Conservation (phyloP, 306 rosid species). For the Gastrolobium bilobum region DNA sequence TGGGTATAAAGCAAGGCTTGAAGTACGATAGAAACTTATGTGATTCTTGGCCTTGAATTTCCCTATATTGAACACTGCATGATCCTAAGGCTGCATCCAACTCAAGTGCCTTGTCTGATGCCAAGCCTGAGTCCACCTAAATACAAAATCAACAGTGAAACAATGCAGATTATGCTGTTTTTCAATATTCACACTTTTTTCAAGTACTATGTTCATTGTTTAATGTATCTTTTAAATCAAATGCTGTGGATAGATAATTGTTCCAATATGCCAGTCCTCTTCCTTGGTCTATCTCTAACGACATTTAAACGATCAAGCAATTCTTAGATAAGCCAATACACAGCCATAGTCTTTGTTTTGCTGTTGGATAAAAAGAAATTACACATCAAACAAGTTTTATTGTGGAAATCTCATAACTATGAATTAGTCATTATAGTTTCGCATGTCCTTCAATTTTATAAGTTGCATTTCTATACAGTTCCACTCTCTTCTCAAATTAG, state of each 20-base stretch:
- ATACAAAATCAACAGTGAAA: conserved; percentile 32
- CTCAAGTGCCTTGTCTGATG: conserved; percentile 94
- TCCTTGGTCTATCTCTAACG: conserved; percentile 24
- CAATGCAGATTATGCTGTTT: conserved; percentile 36
- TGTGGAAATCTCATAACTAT: conserved; percentile 25
- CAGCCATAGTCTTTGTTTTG: conserved; percentile 1
- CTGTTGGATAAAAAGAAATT: conserved; percentile 20
- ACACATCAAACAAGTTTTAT: conserved; percentile 8
- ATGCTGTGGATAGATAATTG: conserved; percentile 17
- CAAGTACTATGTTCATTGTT: conserved; percentile 3
- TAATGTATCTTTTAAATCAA: conserved; percentile 35
- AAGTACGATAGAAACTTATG: conserved; percentile 85
- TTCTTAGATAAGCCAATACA: conserved; percentile 10
- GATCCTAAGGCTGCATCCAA: conserved; percentile 94
- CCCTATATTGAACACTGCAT: conserved; percentile 92
- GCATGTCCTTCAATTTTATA: not conserved
- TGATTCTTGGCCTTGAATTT: conserved; percentile 90
- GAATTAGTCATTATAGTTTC: conserved; percentile 18
- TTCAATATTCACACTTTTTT: conserved; percentile 8
- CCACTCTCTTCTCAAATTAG: conserved; percentile 23
- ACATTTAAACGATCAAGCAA: conserved; percentile 4
- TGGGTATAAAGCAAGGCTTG: conserved; percentile 91
- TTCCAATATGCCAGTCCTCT: not conserved
- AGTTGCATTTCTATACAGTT: not conserved
- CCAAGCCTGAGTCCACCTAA: conserved; percentile 83